These are phyloP conservation scores for Fusarium napiforme DNA, from an alignment of 2,329 filamentous ascomycete genomes.

Conservation along the genomic window DNA sequence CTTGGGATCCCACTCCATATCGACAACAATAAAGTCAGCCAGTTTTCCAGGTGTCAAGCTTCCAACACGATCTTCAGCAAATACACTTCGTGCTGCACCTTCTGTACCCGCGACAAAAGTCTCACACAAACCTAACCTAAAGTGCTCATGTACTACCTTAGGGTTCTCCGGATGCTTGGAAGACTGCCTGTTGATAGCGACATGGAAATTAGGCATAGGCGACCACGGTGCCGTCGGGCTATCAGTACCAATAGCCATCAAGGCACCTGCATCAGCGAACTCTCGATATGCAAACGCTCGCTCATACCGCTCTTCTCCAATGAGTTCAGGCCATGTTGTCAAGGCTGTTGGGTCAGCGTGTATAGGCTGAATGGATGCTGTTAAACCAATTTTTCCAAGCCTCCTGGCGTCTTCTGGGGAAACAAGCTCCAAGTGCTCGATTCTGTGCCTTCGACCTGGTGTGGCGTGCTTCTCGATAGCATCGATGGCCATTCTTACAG, in stretches of 20 bases:
- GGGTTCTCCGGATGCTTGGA: slow-evolving; percentile 56
- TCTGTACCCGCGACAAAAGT: slow-evolving; percentile 61
- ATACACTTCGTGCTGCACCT: slow-evolving; percentile 64
- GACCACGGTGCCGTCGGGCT: slow-evolving; percentile 65
- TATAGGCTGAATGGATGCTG: slow-evolving; percentile 65
- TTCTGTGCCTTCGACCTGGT: slow-evolving; percentile 64
- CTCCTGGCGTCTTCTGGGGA: slow-evolving; percentile 63
- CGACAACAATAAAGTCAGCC: slow-evolving; percentile 63
- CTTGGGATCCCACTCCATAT: slow-evolving; percentile 61
- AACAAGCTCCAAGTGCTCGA: slow-evolving; percentile 71
- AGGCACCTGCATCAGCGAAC: slow-evolving; percentile 62
- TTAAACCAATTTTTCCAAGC: slow-evolving; percentile 66
- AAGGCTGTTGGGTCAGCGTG: slow-evolving; percentile 68
- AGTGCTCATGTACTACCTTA: slow-evolving; percentile 61
- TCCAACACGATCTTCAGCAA: slow-evolving; percentile 60
- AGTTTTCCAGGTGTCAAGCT: slow-evolving; percentile 60
- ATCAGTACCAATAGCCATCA: slow-evolving; percentile 65
- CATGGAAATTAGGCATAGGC: slow-evolving; percentile 64
- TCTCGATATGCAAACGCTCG: slow-evolving; percentile 71
- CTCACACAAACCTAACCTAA: slow-evolving; percentile 60
- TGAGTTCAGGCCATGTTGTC: slow-evolving; percentile 65
- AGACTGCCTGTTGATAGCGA: slow-evolving; percentile 66
- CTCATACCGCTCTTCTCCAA: slow-evolving; percentile 63
- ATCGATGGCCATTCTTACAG: slow-evolving; percentile 66
- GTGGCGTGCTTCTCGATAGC: slow-evolving; percentile 55